These are phyloP conservation scores for Elaeis guineensis DNA, from an alignment of 176 grass and related monocot genomes.

Conservation along the genomic window DNA sequence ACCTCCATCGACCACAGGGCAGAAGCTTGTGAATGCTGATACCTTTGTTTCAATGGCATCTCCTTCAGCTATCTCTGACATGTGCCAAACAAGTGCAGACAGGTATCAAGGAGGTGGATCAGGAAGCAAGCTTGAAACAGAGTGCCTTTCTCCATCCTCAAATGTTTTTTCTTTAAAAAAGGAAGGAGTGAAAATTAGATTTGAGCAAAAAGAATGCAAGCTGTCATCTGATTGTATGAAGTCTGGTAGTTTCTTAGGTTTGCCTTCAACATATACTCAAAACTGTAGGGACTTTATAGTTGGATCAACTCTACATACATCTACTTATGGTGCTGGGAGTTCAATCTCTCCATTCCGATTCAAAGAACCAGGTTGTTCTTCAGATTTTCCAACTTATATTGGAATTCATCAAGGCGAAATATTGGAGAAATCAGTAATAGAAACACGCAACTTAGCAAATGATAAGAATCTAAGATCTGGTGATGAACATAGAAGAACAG, in stretches of 20 bases:
- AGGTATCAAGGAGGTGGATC: slow-evolving; percentile 32
- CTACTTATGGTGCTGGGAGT: background rate
- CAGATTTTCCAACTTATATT: background rate
- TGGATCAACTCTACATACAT: slow-evolving; percentile 15
- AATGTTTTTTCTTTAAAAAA: slow-evolving; percentile 27
- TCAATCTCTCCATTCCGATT: background rate
- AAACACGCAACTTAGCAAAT: slow-evolving; percentile 42
- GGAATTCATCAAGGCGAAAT: slow-evolving; percentile 4
- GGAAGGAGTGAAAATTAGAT: slow-evolving; percentile 14
- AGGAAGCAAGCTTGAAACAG: slow-evolving; percentile 20
- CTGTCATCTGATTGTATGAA: slow-evolving; percentile 14
- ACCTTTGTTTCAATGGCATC: slow-evolving; percentile 11
- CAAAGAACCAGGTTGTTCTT: background rate
- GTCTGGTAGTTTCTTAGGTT: slow-evolving; percentile 7
- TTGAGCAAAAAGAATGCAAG: slow-evolving; percentile 27
- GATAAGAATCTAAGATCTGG: slow-evolving; percentile 31
- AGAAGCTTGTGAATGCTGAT: slow-evolving; percentile 27
- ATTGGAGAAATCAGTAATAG: slow-evolving; percentile 13
- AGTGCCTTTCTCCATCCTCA: slow-evolving; percentile 10
- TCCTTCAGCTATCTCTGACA: slow-evolving; percentile 16
- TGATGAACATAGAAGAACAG: slow-evolving; percentile 41
- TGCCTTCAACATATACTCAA: slow-evolving; percentile 17
- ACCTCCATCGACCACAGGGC: slow-evolving; percentile 6
- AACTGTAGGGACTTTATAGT: slow-evolving; percentile 4
- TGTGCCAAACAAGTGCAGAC: slow-evolving; percentile 18